These are phyloP conservation scores for Nannizziopsis barbatae DNA, from an alignment of 2,329 filamentous ascomycete species.

Conservation along the genomic window DNA sequence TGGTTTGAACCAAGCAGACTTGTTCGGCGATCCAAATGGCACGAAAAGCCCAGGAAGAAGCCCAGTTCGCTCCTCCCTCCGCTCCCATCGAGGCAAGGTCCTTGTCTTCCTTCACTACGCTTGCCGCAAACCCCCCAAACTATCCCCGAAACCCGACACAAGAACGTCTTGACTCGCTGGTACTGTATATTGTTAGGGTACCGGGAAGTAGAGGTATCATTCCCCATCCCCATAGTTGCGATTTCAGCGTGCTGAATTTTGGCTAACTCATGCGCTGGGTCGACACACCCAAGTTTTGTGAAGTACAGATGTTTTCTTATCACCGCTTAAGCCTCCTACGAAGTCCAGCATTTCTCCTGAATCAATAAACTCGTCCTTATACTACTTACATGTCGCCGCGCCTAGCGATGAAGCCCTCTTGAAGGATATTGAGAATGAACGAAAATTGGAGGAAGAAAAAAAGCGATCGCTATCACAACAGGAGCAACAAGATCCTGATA, in stretches of 20 bases:
- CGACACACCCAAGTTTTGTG: background rate
- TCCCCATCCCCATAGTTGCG: background rate
- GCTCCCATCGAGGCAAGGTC: constrained; percentile 62
- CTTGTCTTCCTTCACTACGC: constrained; percentile 62
- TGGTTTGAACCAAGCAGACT: background rate
- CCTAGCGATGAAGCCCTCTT: constrained; percentile 44
- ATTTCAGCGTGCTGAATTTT: background rate
- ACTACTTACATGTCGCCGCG: constrained; percentile 74
- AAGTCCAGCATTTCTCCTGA: constrained; percentile 74
- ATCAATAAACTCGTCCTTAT: constrained; percentile 77
- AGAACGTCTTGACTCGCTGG: constrained; percentile 56
- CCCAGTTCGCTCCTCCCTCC: background rate
- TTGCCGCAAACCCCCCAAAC: constrained; percentile 76
- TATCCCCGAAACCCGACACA: constrained; percentile 70
- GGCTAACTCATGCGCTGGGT: too few species aligned
- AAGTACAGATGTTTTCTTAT: constrained; percentile 71
- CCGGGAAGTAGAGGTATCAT: constrained; percentile 69
- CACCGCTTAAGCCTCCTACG: constrained; percentile 73
- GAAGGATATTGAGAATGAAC: constrained; percentile 30
- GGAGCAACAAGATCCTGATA: background rate
- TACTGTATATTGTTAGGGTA: constrained; percentile 85
- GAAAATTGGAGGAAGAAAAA: constrained; percentile 6
- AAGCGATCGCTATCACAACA: background rate
- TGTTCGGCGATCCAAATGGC: background rate
- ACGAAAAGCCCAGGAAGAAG: constrained; percentile 5